Conservation (phyloP, 1,139 yeast species). For the Blastobotrys raffinosifermentans region DNA sequence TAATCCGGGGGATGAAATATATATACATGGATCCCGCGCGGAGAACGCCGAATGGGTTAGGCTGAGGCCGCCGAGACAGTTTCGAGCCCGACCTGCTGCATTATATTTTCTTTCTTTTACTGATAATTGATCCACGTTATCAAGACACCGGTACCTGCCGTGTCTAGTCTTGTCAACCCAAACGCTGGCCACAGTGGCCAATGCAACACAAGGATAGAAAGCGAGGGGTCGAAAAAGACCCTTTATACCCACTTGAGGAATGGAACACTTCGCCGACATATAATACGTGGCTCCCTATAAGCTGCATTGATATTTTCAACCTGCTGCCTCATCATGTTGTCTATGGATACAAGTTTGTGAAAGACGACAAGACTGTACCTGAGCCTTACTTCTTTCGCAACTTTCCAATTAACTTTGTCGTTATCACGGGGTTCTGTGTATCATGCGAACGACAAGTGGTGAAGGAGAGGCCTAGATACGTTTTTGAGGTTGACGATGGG, state of each 20-base stretch:
- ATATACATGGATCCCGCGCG: neutral
- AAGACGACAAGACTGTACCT: neutral
- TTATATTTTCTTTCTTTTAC: neutral
- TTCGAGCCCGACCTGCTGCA: neutral
- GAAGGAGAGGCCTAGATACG: conserved; percentile 5
- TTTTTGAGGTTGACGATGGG: conserved; percentile 14
- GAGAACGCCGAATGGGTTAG: neutral
- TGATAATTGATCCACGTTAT: conserved; percentile 2
- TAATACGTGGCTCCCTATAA: conserved; percentile 11
- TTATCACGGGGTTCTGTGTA: conserved; percentile 21
- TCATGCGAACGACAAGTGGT: conserved; percentile 10
- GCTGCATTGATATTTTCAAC: conserved; percentile 6
- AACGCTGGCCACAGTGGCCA: no score
- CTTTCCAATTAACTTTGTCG: conserved; percentile 26
- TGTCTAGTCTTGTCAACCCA: no score
- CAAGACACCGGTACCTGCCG: no score
- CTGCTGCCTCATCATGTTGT: conserved; percentile 1
- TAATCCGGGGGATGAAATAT: neutral
- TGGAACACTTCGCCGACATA: conserved; percentile 5
- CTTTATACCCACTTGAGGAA: no score
- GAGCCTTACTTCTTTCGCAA: conserved; percentile 20
- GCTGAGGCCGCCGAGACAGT: neutral
- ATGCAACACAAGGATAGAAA: no score
- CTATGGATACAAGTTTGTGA: conserved; percentile 5
- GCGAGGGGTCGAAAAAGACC: no score